phyloP scores from a whole-genome alignment of 495 filamentous ascomycete genomes.

The Diplogelasinospora grovesii region DNA sequence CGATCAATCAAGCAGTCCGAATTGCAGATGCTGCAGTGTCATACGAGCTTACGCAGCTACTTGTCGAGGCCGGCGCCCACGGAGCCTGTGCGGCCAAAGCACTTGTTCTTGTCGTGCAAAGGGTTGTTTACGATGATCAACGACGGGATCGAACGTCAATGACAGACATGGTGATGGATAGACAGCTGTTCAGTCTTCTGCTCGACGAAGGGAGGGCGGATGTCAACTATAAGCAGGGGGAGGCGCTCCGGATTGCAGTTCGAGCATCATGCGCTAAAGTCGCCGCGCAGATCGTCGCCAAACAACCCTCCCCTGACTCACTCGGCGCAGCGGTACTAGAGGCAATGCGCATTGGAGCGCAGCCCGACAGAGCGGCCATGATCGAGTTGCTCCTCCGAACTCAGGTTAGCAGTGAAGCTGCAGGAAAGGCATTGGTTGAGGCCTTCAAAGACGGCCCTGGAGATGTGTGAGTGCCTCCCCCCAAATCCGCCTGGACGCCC shows the following conservation, averaged over 20 bases:
- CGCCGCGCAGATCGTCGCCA: slow-evolving; percentile 25
- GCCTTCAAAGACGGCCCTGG: slow-evolving; percentile 22
- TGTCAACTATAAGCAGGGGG: slow-evolving; percentile 28
- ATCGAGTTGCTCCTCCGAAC: slow-evolving; percentile 19
- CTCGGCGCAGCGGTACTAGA: slow-evolving; percentile 19
- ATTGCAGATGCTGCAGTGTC: slow-evolving; percentile 9
- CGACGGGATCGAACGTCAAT: slow-evolving; percentile 2
- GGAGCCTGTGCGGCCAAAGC: slow-evolving; percentile 20
- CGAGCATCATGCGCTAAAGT: slow-evolving; percentile 22
- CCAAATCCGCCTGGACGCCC: neutral
- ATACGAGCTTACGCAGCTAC: slow-evolving; percentile 11
- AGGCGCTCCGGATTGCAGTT: slow-evolving; percentile 31
- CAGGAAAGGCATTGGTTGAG: slow-evolving; percentile 29
- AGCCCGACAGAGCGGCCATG: slow-evolving; percentile 4
- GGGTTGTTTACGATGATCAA: slow-evolving; percentile 4
- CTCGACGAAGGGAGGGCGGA: slow-evolving; percentile 38
- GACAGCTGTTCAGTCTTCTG: slow-evolving; percentile 25
- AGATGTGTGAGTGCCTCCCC: slow-evolving; percentile 12
- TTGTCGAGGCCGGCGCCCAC: slow-evolving; percentile 19
- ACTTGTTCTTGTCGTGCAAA: slow-evolving; percentile 15
- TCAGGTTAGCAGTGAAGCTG: slow-evolving; percentile 22
- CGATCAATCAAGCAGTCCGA: slow-evolving; percentile 18
- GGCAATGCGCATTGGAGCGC: slow-evolving; percentile 16
- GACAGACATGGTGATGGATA: slow-evolving; percentile 15
- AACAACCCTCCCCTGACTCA: slow-evolving; percentile 22